Evolutionary conservation across 306 rosid genomes (phyloP).

Genomic region (Rosa persica): DNA sequence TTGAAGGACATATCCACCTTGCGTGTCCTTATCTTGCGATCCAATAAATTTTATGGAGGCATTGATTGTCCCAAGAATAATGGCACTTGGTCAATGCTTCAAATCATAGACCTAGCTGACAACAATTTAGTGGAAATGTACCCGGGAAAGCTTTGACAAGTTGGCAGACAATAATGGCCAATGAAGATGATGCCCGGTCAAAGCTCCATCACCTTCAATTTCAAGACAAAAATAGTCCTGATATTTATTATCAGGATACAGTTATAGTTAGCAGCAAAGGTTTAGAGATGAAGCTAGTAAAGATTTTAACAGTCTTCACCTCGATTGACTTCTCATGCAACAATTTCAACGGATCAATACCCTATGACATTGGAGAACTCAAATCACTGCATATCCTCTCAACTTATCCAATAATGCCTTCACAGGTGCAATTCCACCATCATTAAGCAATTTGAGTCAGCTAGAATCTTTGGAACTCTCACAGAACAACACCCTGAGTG

Average conservation of each 20-base stretch:
- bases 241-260: background rate
- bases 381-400: conserved; percentile 23
- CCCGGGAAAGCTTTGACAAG: background rate
- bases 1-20: conserved; percentile 22
- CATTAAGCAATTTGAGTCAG: conserved; percentile 13
- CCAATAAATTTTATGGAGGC: conserved; percentile 37
- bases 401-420: conserved; percentile 36
- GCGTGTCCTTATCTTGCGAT: too few relatives aligned
- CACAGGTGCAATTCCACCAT: conserved; percentile 24
- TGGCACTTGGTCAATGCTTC: conserved; percentile 25
- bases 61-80: conserved; percentile 28
- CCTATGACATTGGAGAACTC: conserved; percentile 9
- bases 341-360: conserved; percentile 23
- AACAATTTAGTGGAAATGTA: conserved; percentile 17
- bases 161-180: conserved; percentile 15
- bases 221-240: accelerated
- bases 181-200: background rate
- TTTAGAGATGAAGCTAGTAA: conserved; percentile 12
- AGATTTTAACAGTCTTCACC: conserved; percentile 32
- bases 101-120: conserved; percentile 11
- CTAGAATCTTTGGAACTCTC: conserved; percentile 44
- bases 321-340: conserved; percentile 32
- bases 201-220: conserved; percentile 21
- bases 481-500: conserved; percentile 25
- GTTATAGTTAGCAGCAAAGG: conserved; percentile 28